Conservation (phyloP, 2,329 filamentous ascomycete genomes). For the Penicillium sp. region DNA sequence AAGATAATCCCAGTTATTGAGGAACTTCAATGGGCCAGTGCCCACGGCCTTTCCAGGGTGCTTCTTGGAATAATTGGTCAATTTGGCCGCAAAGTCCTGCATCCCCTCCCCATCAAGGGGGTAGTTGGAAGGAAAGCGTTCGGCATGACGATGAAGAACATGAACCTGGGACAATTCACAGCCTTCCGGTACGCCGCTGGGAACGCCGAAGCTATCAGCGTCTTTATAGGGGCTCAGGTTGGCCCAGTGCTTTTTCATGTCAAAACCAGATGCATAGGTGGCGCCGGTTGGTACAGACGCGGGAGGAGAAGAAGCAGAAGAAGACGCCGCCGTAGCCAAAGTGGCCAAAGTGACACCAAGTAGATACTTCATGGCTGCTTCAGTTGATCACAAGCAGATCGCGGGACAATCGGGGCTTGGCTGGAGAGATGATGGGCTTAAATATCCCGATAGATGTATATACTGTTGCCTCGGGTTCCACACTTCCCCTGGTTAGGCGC, state of each 20-base stretch:
- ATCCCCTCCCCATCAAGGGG: constrained; percentile 50
- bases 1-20: constrained; percentile 51
- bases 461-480: background rate
- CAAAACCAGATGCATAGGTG: constrained; percentile 28
- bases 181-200: constrained; percentile 49
- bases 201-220: constrained; percentile 22
- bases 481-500: background rate
- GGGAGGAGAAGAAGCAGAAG: constrained; percentile 6
- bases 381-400: background rate
- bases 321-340: constrained; percentile 3
- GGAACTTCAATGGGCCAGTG: constrained; percentile 49
- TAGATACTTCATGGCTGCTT: constrained; percentile 11
- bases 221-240: constrained; percentile 32
- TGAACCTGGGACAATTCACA: constrained; percentile 55
- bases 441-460: background rate
- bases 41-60: constrained; percentile 35
- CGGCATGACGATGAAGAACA: constrained; percentile 52
- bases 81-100: constrained; percentile 47
- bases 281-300: constrained; percentile 22
- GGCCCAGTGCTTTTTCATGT: constrained; percentile 30
- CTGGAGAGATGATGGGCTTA: background rate
- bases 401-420: background rate
- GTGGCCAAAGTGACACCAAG: constrained; percentile 5
- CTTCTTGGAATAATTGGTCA: constrained; percentile 44
- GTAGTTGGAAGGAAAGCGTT: constrained; percentile 49